These are phyloP conservation scores for Naematelia encephala DNA, from an alignment of 768 basidiomycete species.

Conservation along the genomic window DNA sequence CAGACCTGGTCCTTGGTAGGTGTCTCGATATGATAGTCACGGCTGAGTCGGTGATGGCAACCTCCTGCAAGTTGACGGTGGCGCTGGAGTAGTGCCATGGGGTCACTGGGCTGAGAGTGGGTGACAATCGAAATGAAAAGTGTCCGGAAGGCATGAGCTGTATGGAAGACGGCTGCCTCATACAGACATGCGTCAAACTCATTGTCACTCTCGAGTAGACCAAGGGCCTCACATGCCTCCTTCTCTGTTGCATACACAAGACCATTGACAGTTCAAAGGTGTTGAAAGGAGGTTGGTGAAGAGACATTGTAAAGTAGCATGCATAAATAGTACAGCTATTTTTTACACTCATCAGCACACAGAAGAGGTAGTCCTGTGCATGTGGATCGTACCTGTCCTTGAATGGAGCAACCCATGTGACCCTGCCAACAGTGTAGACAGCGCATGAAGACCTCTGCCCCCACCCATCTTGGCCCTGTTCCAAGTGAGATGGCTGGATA, in stretches of 20 bases:
- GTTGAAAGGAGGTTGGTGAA: conserved; percentile 48
- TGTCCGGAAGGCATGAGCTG: conserved; percentile 49
- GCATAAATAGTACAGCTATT: conserved; percentile 52
- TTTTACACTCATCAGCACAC: background rate
- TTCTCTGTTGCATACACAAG: conserved; percentile 45
- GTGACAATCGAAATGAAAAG: conserved; percentile 54
- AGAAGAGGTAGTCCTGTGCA: background rate
- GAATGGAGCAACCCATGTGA: background rate
- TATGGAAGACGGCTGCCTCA: conserved; percentile 54
- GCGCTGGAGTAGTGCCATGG: background rate
- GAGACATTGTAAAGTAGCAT: conserved; percentile 53
- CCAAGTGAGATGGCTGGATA: background rate
- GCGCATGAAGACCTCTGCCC: background rate
- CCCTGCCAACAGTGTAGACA: background rate
- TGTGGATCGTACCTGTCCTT: background rate
- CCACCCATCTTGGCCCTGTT: background rate
- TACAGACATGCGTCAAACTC: conserved; percentile 54
- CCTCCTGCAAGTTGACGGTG: background rate
- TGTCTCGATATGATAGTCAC: conserved; percentile 5
- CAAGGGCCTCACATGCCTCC: conserved; percentile 54
- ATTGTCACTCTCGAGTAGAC: conserved; percentile 54
- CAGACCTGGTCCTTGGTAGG: conserved; percentile 49
- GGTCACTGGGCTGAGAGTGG: conserved; percentile 25
- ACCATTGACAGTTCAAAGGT: conserved; percentile 25
- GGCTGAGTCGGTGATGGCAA: background rate